These are phyloP conservation scores for Solanum clarkiae DNA, from an alignment of 257 asterid genomes.

Conservation along the genomic window DNA sequence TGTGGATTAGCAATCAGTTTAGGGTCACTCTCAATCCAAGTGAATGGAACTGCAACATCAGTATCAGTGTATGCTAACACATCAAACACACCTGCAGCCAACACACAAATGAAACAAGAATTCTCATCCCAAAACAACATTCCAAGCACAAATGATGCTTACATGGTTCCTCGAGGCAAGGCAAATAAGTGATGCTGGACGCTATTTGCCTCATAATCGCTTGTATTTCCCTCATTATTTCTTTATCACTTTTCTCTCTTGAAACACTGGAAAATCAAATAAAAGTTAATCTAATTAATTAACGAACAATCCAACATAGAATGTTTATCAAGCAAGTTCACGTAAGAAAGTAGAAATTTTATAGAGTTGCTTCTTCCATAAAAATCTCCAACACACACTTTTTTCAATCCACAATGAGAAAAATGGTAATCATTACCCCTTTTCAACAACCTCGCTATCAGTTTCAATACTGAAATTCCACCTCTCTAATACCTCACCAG, in stretches of 20 bases:
- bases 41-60: conserved; percentile 71
- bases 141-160: conserved; percentile 7
- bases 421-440: conserved; percentile 40
- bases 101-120: not conserved
- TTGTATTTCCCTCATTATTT: conserved; percentile 94
- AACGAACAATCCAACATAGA: not conserved
- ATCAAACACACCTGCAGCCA: conserved; percentile 57
- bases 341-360: not conserved
- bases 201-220: conserved; percentile 97
- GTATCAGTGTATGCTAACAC: conserved; percentile 79
- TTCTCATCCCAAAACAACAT: not conserved
- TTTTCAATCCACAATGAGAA: not conserved
- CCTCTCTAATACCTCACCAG: conserved; percentile 87
- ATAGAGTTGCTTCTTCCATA: not conserved
- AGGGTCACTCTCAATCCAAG: conserved; percentile 99
- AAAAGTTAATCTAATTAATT: not conserved
- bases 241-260: conserved; percentile 89
- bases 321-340: not conserved
- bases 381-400: not conserved
- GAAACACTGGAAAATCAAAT: conserved; percentile 32
- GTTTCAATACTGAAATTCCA: conserved; percentile 93
- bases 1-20: conserved; percentile 84
- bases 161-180: conserved; percentile 94
- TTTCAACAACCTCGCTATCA: conserved; percentile 72
- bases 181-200: conserved; percentile 91